Conservation (phyloP, 2,329 filamentous ascomycete genomes). For the Aurifilum marmelostoma region DNA sequence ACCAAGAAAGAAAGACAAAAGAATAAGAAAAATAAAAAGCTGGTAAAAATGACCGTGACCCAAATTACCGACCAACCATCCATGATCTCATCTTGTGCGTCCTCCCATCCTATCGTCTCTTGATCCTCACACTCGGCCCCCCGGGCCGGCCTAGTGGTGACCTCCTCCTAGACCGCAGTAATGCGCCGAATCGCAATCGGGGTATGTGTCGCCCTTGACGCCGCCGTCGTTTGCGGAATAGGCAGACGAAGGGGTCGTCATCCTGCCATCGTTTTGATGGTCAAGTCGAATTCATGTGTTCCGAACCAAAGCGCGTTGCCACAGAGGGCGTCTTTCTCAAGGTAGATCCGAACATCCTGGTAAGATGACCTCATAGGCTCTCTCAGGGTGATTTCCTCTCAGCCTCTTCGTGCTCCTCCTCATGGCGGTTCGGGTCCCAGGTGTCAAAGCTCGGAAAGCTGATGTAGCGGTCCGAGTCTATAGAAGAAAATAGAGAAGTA, state of each 20-base stretch:
- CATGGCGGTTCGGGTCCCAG: slow-evolving; percentile 56
- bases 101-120: background rate
- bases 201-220: background rate
- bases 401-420: slow-evolving; percentile 46
- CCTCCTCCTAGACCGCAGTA: background rate
- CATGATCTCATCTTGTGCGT: slow-evolving; percentile 27
- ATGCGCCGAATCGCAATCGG: background rate
- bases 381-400: slow-evolving; percentile 39
- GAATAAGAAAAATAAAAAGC: background rate
- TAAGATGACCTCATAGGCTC: slow-evolving; percentile 7
- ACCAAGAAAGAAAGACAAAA: background rate
- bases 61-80: slow-evolving; percentile 7
- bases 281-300: slow-evolving; percentile 1
- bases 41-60: slow-evolving; percentile 5
- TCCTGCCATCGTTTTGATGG: background rate
- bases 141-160: background rate
- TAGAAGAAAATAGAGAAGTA: slow-evolving; percentile 18
- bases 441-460: slow-evolving; percentile 76
- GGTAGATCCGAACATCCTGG: slow-evolving; percentile 10
- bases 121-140: slow-evolving; percentile 5
- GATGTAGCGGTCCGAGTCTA: slow-evolving; percentile 62
- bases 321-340: background rate
- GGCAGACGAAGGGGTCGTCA: background rate
- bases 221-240: slow-evolving; percentile 6
- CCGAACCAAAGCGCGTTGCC: background rate